Evolutionary conservation across 2,329 filamentous ascomycete genomes (phyloP), one percentile per base, ranked within the genome.

Genomic region (Ophiocordyceps camponoti-saundersi): DNA sequence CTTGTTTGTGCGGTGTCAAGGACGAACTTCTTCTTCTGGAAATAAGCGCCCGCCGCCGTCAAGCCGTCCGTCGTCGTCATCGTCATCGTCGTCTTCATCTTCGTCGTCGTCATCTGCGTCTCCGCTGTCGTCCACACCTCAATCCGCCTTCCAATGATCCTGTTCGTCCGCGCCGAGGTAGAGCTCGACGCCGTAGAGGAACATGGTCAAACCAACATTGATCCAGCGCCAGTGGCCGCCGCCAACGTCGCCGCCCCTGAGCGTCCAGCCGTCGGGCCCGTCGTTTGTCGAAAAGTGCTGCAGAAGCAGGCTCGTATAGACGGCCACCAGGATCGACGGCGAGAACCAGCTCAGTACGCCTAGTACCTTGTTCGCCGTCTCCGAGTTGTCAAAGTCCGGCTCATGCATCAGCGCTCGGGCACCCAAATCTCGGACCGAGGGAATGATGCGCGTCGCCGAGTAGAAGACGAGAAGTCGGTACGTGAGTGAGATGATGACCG

Each of bases 391-490:
- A 40, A 94, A 73, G 36, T 80, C 82, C 2, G 86, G 85, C 59
- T 94, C 88, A 53, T 93, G 80, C 55, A 88, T 84, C 34, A 95
- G 70, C 6, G 84, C 86, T 51, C 80, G 75, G 3, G 86, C 87
- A 16, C 90, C 90, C 22, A 84, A 83, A 59, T 95, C 87, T 42
- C 86, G 80, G 13, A 98, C 82, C 1, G 89, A 89, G 0, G 92
- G 92, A 48, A 98, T 95, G 61, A 98, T 96, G 48, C 90, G 81
- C 6, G 89, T 95, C 21, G 89, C 89, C 49, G 87, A 87, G 65
- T 96, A 96, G 61, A 96, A 87, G 47, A 96, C 92, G 53, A 95
- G 85, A 40, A 95, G 81, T 46, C 92, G 85, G 64, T 95, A 98
- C 29, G 86, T 80, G 42, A 98, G 77, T 1, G 89, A 95, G 53